Base-by-base conservation (phyloP, 2,329 filamentous ascomycete genomes). In the Taxawa tesnikishii region DNA sequence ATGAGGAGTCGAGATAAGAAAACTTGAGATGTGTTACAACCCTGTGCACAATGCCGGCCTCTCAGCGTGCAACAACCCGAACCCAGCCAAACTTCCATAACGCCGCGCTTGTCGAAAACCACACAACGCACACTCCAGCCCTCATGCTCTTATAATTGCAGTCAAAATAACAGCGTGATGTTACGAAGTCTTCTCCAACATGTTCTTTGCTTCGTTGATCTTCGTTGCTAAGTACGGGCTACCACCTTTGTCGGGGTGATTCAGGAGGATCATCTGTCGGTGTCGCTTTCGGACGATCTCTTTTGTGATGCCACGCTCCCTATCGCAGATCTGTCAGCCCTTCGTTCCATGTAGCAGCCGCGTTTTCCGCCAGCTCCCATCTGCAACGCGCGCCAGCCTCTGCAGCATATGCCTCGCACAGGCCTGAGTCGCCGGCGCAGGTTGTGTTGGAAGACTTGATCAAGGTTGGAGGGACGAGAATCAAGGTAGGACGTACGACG, bases 191-290 rank as follows among this genome's bases (percentile, higher is more conserved):
- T 94, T 94, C 55, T 98, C 90, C 44, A 98, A 56, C 41, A 96
- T 74, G 56, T 96, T 88, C 60, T 98, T 98, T 24, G 90, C 90
- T 59, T 98, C 90, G 62, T 98, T 98, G 54, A 98, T 81, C 60
- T 98, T 98, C 33, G 87, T 94, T 10, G 90, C 90, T 27, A 98
- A 65, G 55, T 96, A 98, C 6, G 90, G 90, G 53, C 85, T 94
- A 24, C 90, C 90, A 43, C 90, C 90, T 53, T 90, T 81, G 68
- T 98, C 90, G 42, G 90, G 90, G 59, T 98, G 90, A 68, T 98
- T 98, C 43, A 94, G 68, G 35, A 98, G 75, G 88, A 98, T 98
- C 44, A 96, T 75, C 33, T 79, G 84, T 42, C 90, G 79, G 62
- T 98, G 90, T 47, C 87, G 84, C 64, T 94, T 94, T 54, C 90